These are phyloP conservation scores for Kodamaea arcana DNA, from an alignment of 1,139 yeast genomes.

Conservation along the genomic window DNA sequence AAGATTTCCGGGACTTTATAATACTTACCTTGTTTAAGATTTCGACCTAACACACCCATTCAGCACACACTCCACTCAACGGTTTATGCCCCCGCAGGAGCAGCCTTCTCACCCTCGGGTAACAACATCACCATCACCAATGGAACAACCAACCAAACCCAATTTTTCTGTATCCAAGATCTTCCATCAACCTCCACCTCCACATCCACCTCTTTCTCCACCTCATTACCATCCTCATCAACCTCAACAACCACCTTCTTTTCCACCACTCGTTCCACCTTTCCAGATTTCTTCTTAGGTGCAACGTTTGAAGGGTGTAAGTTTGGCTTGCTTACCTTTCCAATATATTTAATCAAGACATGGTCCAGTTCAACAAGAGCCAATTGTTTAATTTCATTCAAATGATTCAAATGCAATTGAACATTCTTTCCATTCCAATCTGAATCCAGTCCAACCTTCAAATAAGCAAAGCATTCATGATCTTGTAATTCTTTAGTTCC, in stretches of 20 bases:
- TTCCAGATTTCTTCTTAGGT: conserved; percentile 7
- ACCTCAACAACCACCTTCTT: conserved; percentile 11
- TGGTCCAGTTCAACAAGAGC: conserved; percentile 3
- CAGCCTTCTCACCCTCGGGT: conserved; percentile 20
- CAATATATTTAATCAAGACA: conserved; percentile 1
- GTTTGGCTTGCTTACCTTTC: conserved; percentile 19
- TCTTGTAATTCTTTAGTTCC: conserved; percentile 27
- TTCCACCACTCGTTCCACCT: conserved; percentile 11
- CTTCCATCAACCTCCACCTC: conserved; percentile 30
- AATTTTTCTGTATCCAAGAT: conserved; percentile 51
- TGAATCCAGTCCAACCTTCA: conserved; percentile 6
- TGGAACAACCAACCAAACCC: conserved; percentile 50
- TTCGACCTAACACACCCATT: too few species aligned
- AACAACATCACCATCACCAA: conserved; percentile 22
- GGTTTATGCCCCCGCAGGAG: too few species aligned
- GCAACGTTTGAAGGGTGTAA: conserved; percentile 18
- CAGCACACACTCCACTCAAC: neutral
- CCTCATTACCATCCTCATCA: conserved; percentile 25
- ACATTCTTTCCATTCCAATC: conserved; percentile 8
- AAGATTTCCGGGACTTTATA: too few species aligned
- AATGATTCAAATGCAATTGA: conserved; percentile 11
- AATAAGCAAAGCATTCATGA: conserved; percentile 31
- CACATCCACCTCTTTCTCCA: conserved; percentile 22
- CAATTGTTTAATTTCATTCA: conserved; percentile 10
- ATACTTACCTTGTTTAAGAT: too few species aligned